Percentiles rank a stretch among this genome's conserved stretches.
These are phyloP conservation scores for Suillus brevipes DNA, from an alignment of 768 basidiomycete species.

Conservation along the genomic window DNA sequence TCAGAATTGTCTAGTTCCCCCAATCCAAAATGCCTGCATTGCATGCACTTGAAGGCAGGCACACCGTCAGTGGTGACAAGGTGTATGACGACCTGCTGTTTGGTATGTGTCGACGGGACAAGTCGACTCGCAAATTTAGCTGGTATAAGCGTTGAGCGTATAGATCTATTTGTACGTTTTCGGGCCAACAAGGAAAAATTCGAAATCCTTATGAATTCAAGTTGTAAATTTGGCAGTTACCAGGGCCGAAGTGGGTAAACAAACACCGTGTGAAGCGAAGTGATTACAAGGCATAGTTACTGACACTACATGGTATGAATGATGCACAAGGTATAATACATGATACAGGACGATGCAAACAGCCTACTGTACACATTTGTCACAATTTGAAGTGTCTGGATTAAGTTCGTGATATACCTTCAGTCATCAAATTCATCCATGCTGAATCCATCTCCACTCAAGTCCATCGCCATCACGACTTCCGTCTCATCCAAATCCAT, in stretches of 20 bases:
- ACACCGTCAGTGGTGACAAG: slow-evolving; percentile 46
- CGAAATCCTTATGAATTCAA: background rate
- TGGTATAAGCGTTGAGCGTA: background rate
- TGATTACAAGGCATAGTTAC: background rate
- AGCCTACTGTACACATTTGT: slow-evolving; percentile 1
- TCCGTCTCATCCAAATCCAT: slow-evolving; percentile 17
- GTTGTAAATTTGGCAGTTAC: background rate
- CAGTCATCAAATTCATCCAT: slow-evolving; percentile 31
- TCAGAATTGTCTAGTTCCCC: slow-evolving; percentile 47
- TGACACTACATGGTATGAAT: background rate
- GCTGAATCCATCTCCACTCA: slow-evolving; percentile 16
- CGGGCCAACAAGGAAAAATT: background rate
- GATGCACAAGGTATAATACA: background rate
- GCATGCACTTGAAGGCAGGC: slow-evolving; percentile 50
- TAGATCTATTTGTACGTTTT: background rate
- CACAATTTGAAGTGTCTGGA: background rate
- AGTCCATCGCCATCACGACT: slow-evolving; percentile 25
- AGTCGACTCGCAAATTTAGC: too few species aligned
- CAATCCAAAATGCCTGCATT: slow-evolving; percentile 74
- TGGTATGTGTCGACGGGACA: background rate
- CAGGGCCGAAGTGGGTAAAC: background rate
- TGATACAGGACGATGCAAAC: background rate
- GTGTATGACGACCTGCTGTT: background rate
- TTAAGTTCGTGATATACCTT: background rate
- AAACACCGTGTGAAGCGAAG: background rate